Evolutionary conservation across 805 yeast genomes (phyloP), one percentile per base, ranked within the genome.

Genomic region (Candida berthetii): DNA sequence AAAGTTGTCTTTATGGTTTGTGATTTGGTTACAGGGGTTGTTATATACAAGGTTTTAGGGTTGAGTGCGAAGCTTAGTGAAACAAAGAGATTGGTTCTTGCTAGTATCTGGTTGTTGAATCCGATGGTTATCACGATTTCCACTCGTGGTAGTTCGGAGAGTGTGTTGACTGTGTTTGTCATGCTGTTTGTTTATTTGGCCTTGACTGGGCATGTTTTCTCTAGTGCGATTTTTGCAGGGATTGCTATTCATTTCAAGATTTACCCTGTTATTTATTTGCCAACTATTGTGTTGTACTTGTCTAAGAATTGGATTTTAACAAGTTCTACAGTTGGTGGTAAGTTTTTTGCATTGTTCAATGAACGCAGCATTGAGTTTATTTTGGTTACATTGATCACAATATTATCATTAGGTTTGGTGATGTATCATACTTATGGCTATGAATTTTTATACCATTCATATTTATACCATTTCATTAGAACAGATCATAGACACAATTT

Each of bases 401-500:
- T 87, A 40, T 15, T 62, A 0, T 50, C 53, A 0, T 61, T 82
- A 25, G 79, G 84, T 2, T 64, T 57, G 1, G 36, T 69, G 29
- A 87, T 91, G 95, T 87, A 78, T 62, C 20, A 45, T 5, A 47
- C 73, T 2, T 90, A 89, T 55, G 96, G 96, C 1, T 57, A 64
- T 37, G 91, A 86, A 48, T 91, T 82, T 56, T 45, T 93, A 11
- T 67, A 77, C 34, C 85, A 91, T 51, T 74, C 96, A 0, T 89
- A 86, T 57, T 55, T 88, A 4, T 90, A 91, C 58, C 99, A 91
- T 60, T 64, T 91, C 34, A 69, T 76, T 8, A 69, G 99, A 45
- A 62, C 87, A 4, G 99, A 93, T 60, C 99, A 93, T 61, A 76
- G 99, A 37, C 99, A 93, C 63, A 93, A 93, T 62, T 93, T 93